A percentile compares a stretch with the other conserved stretches of the same genome.
Evolutionary conservation across 1,284 basidiomycete genomes (phyloP).

Genomic region (Trichosporon asahii): DNA sequence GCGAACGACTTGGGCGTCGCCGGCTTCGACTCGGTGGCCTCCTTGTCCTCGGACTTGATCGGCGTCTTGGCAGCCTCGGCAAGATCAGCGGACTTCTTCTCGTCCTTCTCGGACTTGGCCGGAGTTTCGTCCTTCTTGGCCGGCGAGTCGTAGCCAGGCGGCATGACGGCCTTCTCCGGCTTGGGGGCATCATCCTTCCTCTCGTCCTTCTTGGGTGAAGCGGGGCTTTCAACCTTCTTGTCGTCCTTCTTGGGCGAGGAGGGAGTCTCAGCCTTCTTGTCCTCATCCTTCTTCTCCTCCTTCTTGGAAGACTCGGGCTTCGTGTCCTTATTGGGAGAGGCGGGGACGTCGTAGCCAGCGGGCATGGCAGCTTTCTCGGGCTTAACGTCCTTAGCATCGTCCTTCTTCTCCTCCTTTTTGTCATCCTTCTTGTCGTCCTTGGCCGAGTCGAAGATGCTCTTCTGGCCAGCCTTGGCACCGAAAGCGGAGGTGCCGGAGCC

Average conservation of each 20-base stretch:
- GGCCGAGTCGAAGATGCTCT: background rate
- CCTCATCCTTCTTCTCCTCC: background rate
- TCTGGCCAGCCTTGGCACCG: conserved; percentile 1
- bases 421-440: conserved; percentile 7
- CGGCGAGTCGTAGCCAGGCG: background rate
- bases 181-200: background rate
- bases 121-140: background rate
- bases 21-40: background rate
- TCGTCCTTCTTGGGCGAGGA: background rate
- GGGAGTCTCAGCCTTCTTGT: background rate
- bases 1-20: background rate
- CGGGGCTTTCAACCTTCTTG: too few species aligned
- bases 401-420: conserved; percentile 2
- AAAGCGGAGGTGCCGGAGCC: background rate
- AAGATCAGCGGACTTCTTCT: background rate
- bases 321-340: background rate
- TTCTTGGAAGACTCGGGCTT: background rate
- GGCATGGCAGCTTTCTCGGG: background rate
- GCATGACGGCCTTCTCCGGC: background rate
- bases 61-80: background rate
- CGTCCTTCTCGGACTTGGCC: background rate
- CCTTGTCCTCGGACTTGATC: conserved; percentile 4
- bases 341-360: background rate
- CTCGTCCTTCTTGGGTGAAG: background rate
- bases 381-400: background rate